phyloP scores from a whole-genome alignment of 225 moss, liverwort and hornwort species.

The Climacium dendroides region DNA sequence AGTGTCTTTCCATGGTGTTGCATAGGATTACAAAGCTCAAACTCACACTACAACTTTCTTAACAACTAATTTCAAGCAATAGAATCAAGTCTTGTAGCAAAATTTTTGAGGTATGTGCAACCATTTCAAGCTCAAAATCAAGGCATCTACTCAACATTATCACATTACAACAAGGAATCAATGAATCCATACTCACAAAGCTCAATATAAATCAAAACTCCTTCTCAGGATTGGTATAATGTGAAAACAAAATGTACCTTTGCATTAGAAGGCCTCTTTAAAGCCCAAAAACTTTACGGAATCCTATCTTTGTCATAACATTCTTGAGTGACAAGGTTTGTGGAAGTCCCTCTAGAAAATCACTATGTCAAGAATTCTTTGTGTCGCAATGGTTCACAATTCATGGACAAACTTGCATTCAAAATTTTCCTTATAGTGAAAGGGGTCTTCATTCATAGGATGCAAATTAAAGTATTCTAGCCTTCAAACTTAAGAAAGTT shows the following conservation, averaged over 20 bases:
- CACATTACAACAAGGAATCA: too few relatives aligned
- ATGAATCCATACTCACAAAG: too few relatives aligned
- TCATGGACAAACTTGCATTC: not conserved
- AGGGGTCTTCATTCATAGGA: not conserved
- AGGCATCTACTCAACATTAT: too few relatives aligned
- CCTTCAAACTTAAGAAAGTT: not conserved
- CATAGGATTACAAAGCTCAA: not conserved
- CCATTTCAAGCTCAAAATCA: too few relatives aligned
- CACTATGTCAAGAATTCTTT: not conserved
- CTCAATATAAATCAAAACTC: too few relatives aligned
- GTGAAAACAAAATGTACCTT: not conserved
- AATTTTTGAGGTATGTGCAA: too few relatives aligned
- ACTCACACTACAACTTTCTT: not conserved
- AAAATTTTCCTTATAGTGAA: not conserved
- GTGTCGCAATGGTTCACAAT: accelerated
- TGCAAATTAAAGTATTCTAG: not conserved
- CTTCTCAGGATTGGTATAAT: not conserved
- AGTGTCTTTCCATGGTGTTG: not conserved
- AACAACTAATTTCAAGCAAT: too few relatives aligned
- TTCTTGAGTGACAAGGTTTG: not conserved
- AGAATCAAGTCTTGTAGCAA: too few relatives aligned
- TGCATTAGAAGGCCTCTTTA: accelerated
- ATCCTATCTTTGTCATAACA: not conserved
- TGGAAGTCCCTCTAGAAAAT: not conserved
- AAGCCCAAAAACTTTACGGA: accelerated